phyloP scores from a whole-genome alignment of 257 asterid genomes.

The Pogostemon cablin region DNA sequence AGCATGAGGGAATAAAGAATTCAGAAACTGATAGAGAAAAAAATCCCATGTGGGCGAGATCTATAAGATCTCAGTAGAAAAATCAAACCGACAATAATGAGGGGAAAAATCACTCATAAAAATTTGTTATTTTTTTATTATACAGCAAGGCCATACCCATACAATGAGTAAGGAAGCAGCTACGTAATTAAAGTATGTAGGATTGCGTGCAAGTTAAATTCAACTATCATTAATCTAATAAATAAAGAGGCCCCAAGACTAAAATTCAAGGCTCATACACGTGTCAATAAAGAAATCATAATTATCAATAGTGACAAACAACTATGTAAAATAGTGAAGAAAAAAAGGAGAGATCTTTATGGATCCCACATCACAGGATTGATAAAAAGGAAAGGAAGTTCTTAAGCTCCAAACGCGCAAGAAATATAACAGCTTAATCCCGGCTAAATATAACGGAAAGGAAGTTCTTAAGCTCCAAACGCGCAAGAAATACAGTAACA shows the following conservation, averaged over 20 bases:
- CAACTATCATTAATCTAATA: constrained; percentile 29
- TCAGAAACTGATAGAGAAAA: neutral
- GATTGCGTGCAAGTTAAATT: constrained; percentile 27
- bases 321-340: constrained; percentile 25
- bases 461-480: neutral
- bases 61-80: constrained; percentile 18
- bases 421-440: too few species aligned
- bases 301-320: constrained; percentile 18
- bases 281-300: constrained; percentile 23
- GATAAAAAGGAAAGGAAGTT: constrained; percentile 22
- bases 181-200: constrained; percentile 12
- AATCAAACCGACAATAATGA: constrained; percentile 26
- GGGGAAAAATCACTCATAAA: neutral
- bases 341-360: constrained; percentile 34
- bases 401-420: constrained; percentile 7
- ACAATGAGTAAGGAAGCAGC: constrained; percentile 24
- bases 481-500: constrained; percentile 7
- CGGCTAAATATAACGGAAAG: too few species aligned
- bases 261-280: constrained; percentile 36
- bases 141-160: neutral
- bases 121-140: constrained; percentile 2
- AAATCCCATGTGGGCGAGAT: constrained; percentile 22
- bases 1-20: neutral
- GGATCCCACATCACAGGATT: constrained; percentile 36
- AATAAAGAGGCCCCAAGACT: constrained; percentile 27